Percentiles rank a stretch among this genome's conserved stretches.
phyloP scores from a whole-genome alignment of 2,329 filamentous ascomycete species.

The Cladosporium colombiae region DNA sequence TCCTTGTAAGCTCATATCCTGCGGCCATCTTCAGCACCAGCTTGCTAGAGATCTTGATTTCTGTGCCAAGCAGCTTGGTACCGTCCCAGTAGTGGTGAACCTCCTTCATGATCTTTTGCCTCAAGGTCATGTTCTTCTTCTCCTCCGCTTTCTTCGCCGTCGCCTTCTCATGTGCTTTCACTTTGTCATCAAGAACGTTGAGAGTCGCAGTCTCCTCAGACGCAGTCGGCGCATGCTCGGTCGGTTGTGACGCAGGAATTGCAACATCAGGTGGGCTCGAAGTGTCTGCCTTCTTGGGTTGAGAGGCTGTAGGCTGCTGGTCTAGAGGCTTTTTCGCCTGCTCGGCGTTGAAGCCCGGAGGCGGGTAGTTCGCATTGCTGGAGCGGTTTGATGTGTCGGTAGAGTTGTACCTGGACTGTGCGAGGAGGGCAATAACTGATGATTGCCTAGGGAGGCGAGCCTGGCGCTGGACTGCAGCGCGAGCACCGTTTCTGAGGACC shows the following conservation, averaged over 20 bases:
- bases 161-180: slow-evolving; percentile 56
- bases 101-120: slow-evolving; percentile 95
- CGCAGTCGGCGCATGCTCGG: slow-evolving; percentile 48
- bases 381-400: slow-evolving; percentile 57
- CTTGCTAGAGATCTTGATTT: slow-evolving; percentile 88
- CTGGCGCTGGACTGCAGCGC: slow-evolving; percentile 44
- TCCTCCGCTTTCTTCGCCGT: slow-evolving; percentile 65
- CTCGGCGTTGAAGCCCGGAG: slow-evolving; percentile 88
- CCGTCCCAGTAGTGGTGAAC: slow-evolving; percentile 96
- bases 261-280: slow-evolving; percentile 31
- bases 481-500: slow-evolving; percentile 47
- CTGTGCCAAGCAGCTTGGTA: slow-evolving; percentile 87
- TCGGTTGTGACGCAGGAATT: slow-evolving; percentile 43
- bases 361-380: slow-evolving; percentile 59
- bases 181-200: slow-evolving; percentile 61
- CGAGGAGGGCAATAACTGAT: slow-evolving; percentile 59
- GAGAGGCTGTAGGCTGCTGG: slow-evolving; percentile 34
- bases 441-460: slow-evolving; percentile 52
- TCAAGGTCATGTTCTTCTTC: slow-evolving; percentile 82
- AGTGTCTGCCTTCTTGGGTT: slow-evolving; percentile 28
- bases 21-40: slow-evolving; percentile 96
- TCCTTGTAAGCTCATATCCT: slow-evolving; percentile 91
- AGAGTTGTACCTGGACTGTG: slow-evolving; percentile 54
- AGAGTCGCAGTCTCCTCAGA: slow-evolving; percentile 54
- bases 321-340: slow-evolving; percentile 83